These are phyloP conservation scores for Luzula sylvatica DNA, from an alignment of 176 grass and related monocot species.

Conservation along the genomic window DNA sequence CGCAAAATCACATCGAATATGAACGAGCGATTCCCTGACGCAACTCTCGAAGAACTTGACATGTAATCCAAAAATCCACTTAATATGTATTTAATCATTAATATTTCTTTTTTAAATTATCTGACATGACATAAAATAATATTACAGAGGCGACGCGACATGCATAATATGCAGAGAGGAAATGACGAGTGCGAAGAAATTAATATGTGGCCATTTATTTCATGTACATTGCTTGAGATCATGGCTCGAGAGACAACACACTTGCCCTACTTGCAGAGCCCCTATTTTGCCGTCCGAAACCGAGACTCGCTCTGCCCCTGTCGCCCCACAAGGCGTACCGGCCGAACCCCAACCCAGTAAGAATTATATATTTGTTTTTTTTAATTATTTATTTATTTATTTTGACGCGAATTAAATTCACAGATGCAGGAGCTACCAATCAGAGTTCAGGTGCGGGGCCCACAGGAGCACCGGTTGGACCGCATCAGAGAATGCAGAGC, in stretches of 20 bases:
- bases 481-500: too few relatives aligned
- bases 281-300: slow-evolving; percentile 64
- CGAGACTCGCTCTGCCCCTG: slow-evolving; percentile 25
- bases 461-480: too few relatives aligned
- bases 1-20: slow-evolving; percentile 97
- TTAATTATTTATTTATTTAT: neutral
- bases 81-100: too few relatives aligned
- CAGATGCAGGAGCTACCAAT: too few relatives aligned
- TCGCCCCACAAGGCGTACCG: slow-evolving; percentile 35
- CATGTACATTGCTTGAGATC: slow-evolving; percentile 94
- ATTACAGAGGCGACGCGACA: slow-evolving; percentile 76
- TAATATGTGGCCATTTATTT: slow-evolving; percentile 90
- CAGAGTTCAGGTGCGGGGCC: too few relatives aligned
- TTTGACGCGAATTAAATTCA: too few relatives aligned
- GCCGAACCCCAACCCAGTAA: slow-evolving; percentile 60
- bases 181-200: slow-evolving; percentile 84
- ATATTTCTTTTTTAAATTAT: too few relatives aligned
- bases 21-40: slow-evolving; percentile 91
- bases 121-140: too few relatives aligned
- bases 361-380: slow-evolving; percentile 19
- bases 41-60: slow-evolving; percentile 69
- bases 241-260: slow-evolving; percentile 90
- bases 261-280: slow-evolving; percentile 92
- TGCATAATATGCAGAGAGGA: slow-evolving; percentile 99
- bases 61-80: slow-evolving; percentile 30